Base-by-base conservation (phyloP, 495 filamentous ascomycete genomes). In the Xylaria venustula region DNA sequence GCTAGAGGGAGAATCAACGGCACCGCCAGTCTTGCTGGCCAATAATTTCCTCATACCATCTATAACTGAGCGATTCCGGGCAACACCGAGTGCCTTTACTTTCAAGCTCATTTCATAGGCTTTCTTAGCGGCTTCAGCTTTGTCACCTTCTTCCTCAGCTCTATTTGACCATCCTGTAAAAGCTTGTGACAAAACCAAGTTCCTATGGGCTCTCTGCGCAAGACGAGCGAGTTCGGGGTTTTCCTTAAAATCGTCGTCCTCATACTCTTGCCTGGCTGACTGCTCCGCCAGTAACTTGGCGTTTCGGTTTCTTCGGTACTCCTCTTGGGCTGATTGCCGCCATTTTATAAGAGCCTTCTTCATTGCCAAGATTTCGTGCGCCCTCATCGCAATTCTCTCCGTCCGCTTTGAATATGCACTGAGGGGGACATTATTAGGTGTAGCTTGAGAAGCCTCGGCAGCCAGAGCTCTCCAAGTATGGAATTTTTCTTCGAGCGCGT, bases 141-240 rank as follows among this genome's bases (percentile, higher is more conserved):
- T 70, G 30, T 69, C 75, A 17, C 83, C 76, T 63, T 88, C 81
- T 47, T 91, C 87, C 7, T 77, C 79, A 37, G 85, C 76, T 17
- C 81, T 74, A 49, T 85, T 82, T 26, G 83, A 84, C 90, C 90
- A 93, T 64, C 91, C 87, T 3, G 83, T 83, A 64, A 92, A 90
- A 2, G 88, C 86, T 69, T 88, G 89, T 1, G 84, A 85, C 62
- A 92, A 72, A 28, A 91, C 74, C 67, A 86, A 86, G 20, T 90
- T 67, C 66, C 89, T 81, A 49, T 88, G 81, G 22, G 87, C 86
- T 59, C 81, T 82, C 17, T 70, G 77, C 26, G 87, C 86, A 54
- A 87, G 79, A 63, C 75, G 76, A 63, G 90, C 58, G 14, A 61
- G 36, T 23, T 61, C 49, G 23, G 50, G 42, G 54, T 61, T 30